phyloP scores from a whole-genome alignment of 140 eudicot species.

The Stevia rebaudiana region DNA sequence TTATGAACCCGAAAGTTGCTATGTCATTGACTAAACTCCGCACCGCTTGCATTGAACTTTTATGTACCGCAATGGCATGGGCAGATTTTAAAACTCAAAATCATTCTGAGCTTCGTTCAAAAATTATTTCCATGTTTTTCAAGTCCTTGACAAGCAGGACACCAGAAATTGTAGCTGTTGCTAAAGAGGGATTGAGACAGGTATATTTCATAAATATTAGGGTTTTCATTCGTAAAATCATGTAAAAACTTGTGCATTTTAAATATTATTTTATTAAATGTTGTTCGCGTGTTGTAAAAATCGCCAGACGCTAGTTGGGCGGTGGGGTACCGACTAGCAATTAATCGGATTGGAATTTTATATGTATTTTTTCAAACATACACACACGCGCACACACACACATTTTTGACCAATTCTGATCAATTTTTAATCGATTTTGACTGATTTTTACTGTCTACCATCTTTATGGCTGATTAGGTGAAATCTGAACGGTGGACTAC shows the following conservation, averaged over 20 bases:
- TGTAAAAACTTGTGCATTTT: background rate
- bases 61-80: constrained; percentile 99
- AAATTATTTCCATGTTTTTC: constrained; percentile 91
- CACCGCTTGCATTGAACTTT: constrained; percentile 92
- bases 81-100: constrained; percentile 91
- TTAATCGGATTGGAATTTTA: no score
- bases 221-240: constrained; percentile 1
- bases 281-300: no score
- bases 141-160: constrained; percentile 92
- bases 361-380: no score
- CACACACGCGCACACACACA: no score
- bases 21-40: constrained; percentile 89
- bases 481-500: no score
- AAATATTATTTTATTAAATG: background rate
- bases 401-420: no score
- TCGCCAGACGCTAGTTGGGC: no score
- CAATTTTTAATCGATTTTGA: no score
- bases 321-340: no score
- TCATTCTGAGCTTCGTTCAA: constrained; percentile 83
- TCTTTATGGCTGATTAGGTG: no score
- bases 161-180: constrained; percentile 87
- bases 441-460: no score
- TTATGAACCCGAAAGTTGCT: constrained; percentile 85
- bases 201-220: constrained; percentile 27
- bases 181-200: constrained; percentile 97